Base-by-base conservation (phyloP, 2,329 filamentous ascomycete species). In the Ophiostoma montium region DNA sequence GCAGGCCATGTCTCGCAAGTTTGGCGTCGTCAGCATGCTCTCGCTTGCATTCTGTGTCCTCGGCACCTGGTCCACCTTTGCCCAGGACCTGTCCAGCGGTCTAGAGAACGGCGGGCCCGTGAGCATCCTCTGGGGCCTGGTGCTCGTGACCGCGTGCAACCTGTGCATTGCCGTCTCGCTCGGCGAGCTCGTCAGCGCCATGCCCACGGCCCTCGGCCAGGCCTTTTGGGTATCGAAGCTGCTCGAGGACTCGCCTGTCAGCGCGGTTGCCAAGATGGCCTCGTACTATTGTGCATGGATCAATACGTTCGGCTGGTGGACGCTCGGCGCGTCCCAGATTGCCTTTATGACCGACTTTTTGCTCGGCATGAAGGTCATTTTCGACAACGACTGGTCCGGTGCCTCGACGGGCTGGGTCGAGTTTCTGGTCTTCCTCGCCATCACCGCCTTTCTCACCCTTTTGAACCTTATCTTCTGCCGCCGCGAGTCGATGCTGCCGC, bases 51-150 rank as follows among this genome's bases (percentile, higher is more conserved):
- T 55, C 21, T 55, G 53, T 18, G 53, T 55, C n/a, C 51, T 55
- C 16, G 53, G 53, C n/a, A 55, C 51, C 10, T 53, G 53, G 53
- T 55, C 53, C 13, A 55, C 53, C 9, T 55, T 55, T 33, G 53
- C 53, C 18, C 53, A 55, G 23, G 53, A 52, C 35, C 50, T 55
- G 18, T 48, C 46, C 23, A 52, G 49, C 63, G 82, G 82, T 58
- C 70, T 86, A 35, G 74, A 80, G 41, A 86, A 76, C 54, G 82
- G 82, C 52, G 82, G 82, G 2, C 78, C 81, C 8, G 75, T 78
- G 52, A 75, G 78, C 59, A 78, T 86, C 59, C 80, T 86, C 60
- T 85, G 81, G 81, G 82, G 80, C 38, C 85, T 82, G 79, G 64
- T 84, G 31, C 66, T 67, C 38, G 79, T 86, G 33, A 83, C 78